Percentiles rank a stretch among this genome's conserved stretches.
Conservation (phyloP, 176 grass and related monocot genomes). For the Zoysia japonica region DNA sequence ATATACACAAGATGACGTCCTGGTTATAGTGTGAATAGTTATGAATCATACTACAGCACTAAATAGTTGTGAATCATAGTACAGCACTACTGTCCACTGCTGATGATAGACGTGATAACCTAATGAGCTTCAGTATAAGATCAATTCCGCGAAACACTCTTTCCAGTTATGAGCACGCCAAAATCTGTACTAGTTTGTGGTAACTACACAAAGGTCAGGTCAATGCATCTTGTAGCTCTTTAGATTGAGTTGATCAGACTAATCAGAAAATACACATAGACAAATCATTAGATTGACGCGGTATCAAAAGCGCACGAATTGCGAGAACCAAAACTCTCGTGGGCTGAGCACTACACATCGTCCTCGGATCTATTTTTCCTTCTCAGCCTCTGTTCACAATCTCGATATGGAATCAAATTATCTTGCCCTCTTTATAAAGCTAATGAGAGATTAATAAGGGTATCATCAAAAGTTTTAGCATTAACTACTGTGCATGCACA, state of each 20-base stretch:
- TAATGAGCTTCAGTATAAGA: not conserved
- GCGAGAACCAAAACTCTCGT: too few species aligned
- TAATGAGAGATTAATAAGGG: constrained; percentile 6
- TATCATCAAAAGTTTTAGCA: constrained; percentile 36
- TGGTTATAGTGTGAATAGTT: too few species aligned
- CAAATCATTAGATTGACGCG: constrained; percentile 40
- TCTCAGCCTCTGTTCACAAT: not conserved
- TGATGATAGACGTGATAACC: not conserved
- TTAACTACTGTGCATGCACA: constrained; percentile 6
- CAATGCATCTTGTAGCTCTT: constrained; percentile 33
- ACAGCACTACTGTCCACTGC: not conserved
- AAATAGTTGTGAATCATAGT: not conserved
- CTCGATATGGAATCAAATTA: constrained; percentile 10
- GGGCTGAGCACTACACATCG: not conserved
- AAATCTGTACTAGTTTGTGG: not conserved
- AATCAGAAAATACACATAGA: constrained; percentile 28
- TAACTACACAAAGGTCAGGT: constrained; percentile 19
- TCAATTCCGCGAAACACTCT: constrained; percentile 29
- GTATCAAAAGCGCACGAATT: too few species aligned
- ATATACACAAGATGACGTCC: too few species aligned
- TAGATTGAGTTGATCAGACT: not conserved
- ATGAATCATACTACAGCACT: too few species aligned
- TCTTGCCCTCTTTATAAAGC: not conserved
- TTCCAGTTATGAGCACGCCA: constrained; percentile 8
- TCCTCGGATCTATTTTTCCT: constrained; percentile 1